Evolutionary conservation across 257 asterid species (phyloP).

Genomic region (Solanum appendiculatum): DNA sequence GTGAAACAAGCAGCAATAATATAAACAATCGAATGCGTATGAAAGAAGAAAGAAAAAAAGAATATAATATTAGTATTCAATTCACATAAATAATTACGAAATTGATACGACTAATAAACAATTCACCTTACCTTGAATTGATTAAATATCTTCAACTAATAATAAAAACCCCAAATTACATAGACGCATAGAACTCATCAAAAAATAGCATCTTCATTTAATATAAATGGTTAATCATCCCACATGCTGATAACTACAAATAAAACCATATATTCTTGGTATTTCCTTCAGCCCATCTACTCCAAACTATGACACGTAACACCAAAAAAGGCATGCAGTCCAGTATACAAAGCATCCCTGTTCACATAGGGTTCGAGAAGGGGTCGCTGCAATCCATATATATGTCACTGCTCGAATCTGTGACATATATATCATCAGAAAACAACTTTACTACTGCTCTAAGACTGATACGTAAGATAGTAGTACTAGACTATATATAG

Average conservation of each 20-base stretch:
- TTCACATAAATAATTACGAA: background rate
- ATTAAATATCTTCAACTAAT: background rate
- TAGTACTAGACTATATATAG: background rate
- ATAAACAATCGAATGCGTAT: background rate
- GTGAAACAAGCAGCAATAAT: background rate
- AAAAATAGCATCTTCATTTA: background rate
- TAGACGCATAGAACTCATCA: background rate
- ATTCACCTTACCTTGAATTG: background rate
- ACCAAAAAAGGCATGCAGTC: rapidly evolving
- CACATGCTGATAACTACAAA: background rate
- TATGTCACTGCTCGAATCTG: background rate
- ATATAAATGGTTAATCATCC: background rate
- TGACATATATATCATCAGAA: background rate
- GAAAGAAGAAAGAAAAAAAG: background rate
- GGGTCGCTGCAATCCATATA: too few relatives aligned
- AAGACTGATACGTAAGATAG: background rate
- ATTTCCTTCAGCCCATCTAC: background rate
- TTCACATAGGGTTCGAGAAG: rapidly evolving
- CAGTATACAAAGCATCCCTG: background rate
- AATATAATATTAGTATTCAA: background rate
- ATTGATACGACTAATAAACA: background rate
- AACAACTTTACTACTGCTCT: background rate
- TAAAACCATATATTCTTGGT: background rate
- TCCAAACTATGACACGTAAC: background rate
- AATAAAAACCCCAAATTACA: background rate